These are phyloP conservation scores for Cnidoscolus chayamansa DNA, from an alignment of 441 rosid species.

Conservation along the genomic window DNA sequence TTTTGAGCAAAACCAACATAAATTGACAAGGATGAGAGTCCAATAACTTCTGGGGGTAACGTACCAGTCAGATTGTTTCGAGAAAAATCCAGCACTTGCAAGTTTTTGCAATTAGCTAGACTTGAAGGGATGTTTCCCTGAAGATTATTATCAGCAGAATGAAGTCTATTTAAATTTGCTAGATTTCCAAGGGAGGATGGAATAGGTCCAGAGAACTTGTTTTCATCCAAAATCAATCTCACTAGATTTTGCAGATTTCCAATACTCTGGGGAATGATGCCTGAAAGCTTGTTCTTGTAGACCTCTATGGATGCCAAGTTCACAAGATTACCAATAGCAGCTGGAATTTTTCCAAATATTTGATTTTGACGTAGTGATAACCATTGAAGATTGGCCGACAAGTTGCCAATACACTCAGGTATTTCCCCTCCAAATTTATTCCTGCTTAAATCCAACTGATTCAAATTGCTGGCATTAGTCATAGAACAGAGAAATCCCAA, in stretches of 20 bases:
- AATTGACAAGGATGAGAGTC: constrained; percentile 14
- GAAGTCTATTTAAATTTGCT: constrained; percentile 5
- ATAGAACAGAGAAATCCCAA: constrained; percentile 21
- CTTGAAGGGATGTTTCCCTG: too few species aligned
- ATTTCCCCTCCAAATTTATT: constrained; percentile 23
- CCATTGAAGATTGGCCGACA: neutral
- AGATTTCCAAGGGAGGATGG: neutral
- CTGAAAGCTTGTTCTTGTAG: constrained; percentile 7
- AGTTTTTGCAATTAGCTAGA: too few species aligned
- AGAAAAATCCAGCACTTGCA: too few species aligned
- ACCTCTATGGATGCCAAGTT: neutral
- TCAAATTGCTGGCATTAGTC: constrained; percentile 7
- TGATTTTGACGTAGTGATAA: neutral
- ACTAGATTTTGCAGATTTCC: constrained; percentile 11
- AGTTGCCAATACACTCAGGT: constrained; percentile 21
- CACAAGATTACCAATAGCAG: constrained; percentile 3
- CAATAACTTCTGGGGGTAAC: neutral
- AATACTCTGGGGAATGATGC: constrained; percentile 7
- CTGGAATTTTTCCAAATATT: neutral
- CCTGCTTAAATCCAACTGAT: accelerated
- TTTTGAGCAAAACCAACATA: constrained; percentile 13
- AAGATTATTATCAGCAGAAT: neutral
- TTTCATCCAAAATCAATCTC: neutral
- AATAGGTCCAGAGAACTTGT: too few species aligned
- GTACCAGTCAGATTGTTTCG: too few species aligned